Base-by-base conservation (phyloP, 2,329 filamentous ascomycete species). In the Cladosporium sp. region DNA sequence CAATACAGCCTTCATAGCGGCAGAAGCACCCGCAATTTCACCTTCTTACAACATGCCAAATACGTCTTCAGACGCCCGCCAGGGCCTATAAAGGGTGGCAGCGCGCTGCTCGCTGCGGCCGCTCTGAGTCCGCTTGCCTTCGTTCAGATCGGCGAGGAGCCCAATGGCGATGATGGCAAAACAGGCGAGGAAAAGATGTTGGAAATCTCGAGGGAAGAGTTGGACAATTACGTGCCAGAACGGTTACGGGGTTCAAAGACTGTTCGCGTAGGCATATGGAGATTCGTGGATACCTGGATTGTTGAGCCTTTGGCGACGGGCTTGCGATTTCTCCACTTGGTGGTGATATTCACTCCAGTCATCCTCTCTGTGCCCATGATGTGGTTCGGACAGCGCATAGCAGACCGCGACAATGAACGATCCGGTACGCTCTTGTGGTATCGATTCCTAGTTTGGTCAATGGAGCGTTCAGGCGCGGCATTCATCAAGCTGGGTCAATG, bases 401-500 rank as follows among this genome's bases (percentile, higher is more conserved):
- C 82, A 2, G 78, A 85, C 36, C 83, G 82, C 59, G 87, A 91
- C 66, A 85, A 90, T 64, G 90, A 96, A 76, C 82, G 90, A 62
- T 81, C 78, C 5, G 93, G 94, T 0, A 92, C 92, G 0, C 70
- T 97, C 3, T 96, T 90, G 91, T 99, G 94, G 94, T 99, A 97
- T 76, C 80, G 80, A 3, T 94, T 96, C 69, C 75, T 99, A 39
- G 92, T 97, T 9, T 83, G 80, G 59, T 83, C 88, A 28, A 97
- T 99, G 94, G 93, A 99, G 75, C 82, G 87, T 70, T 91, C 93
- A 17, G 94, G 94, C 0, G 92, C 94, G 45, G 92, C 94, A 0
- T 99, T 99, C 70, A 99, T 99, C 77, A 99, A 99, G 86, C 84
- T 99, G 57, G 94, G 94, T 15, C 94, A 99, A 86, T 99, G 94